A percentile compares a stretch with the other conserved stretches of the same genome.
Evolutionary conservation across 2,329 filamentous ascomycete genomes (phyloP).

Genomic region (Talaromyces sp.): DNA sequence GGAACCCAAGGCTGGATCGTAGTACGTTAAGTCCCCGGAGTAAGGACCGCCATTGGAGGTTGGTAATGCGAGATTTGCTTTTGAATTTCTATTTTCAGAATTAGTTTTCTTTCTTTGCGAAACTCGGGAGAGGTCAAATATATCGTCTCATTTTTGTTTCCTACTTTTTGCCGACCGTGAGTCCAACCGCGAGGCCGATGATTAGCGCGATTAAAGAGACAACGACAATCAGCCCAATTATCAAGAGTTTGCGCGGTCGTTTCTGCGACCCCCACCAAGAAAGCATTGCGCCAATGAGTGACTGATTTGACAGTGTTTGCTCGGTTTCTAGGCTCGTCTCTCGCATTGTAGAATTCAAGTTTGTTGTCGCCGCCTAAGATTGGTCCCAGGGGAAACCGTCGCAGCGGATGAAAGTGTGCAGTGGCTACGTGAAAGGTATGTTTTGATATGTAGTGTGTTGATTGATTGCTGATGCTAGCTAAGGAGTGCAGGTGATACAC

Average conservation of each 20-base stretch:
- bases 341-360: too few species aligned
- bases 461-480: too few species aligned
- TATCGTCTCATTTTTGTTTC: not conserved
- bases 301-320: not conserved
- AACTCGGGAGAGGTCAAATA: not conserved
- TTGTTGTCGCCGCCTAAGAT: too few species aligned
- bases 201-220: conserved; percentile 23
- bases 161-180: conserved; percentile 25
- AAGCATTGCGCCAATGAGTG: not conserved
- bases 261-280: conserved; percentile 14
- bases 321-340: too few species aligned
- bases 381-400: not conserved
- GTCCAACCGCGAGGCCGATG: conserved; percentile 30
- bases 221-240: conserved; percentile 14
- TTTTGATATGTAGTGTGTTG: too few species aligned
- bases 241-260: conserved; percentile 21
- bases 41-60: conserved; percentile 52
- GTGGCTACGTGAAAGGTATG: too few species aligned
- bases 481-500: too few species aligned
- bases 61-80: conserved; percentile 30
- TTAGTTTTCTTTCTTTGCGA: not conserved
- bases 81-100: conserved; percentile 4
- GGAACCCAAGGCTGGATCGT: conserved; percentile 66
- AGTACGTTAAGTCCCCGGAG: conserved; percentile 71
- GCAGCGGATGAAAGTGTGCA: conserved; percentile 6